These are phyloP conservation scores for Abrus precatorius DNA, from an alignment of 306 rosid genomes.

Conservation along the genomic window DNA sequence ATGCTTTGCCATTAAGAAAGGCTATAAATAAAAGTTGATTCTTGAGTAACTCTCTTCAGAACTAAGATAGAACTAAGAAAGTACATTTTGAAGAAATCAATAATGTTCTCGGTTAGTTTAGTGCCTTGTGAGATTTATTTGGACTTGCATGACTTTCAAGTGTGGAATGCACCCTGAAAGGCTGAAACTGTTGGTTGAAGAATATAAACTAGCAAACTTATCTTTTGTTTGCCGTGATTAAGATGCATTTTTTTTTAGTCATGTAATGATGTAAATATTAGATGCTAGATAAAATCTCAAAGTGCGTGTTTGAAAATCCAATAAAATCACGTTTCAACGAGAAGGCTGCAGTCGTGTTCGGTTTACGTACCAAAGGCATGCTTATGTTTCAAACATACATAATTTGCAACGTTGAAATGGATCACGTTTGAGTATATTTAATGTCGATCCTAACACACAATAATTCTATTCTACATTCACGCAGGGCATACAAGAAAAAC, in stretches of 20 bases:
- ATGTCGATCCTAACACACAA: too few species aligned
- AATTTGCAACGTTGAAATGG: too few species aligned
- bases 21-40: not conserved
- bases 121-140: not conserved
- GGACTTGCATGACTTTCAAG: constrained; percentile 25
- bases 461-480: not conserved
- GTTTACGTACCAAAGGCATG: too few species aligned
- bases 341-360: too few species aligned
- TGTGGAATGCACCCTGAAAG: constrained; percentile 6
- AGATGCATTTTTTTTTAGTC: not conserved
- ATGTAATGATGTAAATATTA: not conserved
- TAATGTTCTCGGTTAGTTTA: not conserved
- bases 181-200: not conserved
- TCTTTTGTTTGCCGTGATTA: not conserved
- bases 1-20: not conserved
- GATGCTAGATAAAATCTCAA: constrained; percentile 2
- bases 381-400: too few species aligned
- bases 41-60: not conserved
- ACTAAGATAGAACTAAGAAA: too few species aligned
- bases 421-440: too few species aligned
- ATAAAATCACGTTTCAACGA: too few species aligned
- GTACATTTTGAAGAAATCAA: not conserved
- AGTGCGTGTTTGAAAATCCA: too few species aligned
- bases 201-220: not conserved
- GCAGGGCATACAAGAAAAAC: constrained; percentile 72